Percentiles rank a stretch among this genome's conserved stretches.
phyloP scores from a whole-genome alignment of 1,284 basidiomycete species.

The Marasmius sp. region DNA sequence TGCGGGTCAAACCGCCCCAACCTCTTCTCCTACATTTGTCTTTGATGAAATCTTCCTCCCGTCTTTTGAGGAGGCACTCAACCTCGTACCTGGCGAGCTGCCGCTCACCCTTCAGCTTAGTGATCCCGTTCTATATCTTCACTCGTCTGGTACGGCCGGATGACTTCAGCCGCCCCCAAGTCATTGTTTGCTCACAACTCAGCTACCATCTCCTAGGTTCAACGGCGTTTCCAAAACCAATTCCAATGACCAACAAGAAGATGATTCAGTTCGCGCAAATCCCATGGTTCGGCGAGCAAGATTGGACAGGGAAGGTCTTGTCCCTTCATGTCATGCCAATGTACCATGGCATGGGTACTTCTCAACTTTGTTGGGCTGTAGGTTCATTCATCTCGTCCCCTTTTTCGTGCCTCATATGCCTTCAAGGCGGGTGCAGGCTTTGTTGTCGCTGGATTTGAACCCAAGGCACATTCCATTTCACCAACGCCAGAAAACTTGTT shows the following conservation, averaged over 20 bases:
- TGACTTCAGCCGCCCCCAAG: neutral
- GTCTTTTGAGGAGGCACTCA: neutral
- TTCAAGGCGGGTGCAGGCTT: too few species aligned
- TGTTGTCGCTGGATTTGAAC: neutral
- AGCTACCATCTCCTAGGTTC: conserved; percentile 11
- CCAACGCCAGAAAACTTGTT: neutral
- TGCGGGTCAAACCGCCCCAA: neutral
- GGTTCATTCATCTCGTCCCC: conserved; percentile 15
- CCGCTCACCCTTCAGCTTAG: conserved; percentile 10
- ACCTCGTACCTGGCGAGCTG: neutral
- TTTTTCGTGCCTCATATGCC: neutral
- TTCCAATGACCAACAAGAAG: conserved; percentile 17
- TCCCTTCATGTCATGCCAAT: conserved; percentile 17
- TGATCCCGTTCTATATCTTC: conserved; percentile 19
- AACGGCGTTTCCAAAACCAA: conserved; percentile 22
- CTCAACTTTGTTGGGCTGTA: conserved; percentile 19
- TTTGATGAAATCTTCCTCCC: conserved; percentile 16
- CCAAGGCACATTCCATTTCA: neutral
- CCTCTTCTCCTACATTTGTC: conserved; percentile 8
- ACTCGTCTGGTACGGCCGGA: conserved; percentile 27
- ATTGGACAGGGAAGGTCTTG: conserved; percentile 15
- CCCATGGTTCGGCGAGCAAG: conserved; percentile 20
- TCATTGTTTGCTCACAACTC: neutral
- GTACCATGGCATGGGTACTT: conserved; percentile 23
- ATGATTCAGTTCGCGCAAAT: conserved; percentile 12